Conservation (phyloP, 306 rosid genomes). For the Casuarina equisetifolia region DNA sequence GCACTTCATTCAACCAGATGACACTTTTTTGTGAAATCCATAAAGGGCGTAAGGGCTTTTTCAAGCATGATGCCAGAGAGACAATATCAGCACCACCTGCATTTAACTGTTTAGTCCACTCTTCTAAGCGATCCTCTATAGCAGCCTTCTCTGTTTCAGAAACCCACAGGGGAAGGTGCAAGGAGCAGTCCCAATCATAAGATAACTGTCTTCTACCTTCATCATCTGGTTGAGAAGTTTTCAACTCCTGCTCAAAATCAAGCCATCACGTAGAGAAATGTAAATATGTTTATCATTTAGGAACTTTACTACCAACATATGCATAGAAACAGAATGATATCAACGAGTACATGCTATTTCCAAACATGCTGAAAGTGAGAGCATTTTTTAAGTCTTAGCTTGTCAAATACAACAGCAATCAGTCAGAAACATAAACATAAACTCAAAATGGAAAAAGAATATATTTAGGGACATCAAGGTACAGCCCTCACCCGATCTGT, state of each 20-base stretch:
- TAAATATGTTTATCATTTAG: not conserved
- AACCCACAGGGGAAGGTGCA: conserved; percentile 94
- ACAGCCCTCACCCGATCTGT: conserved; percentile 39
- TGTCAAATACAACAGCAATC: not conserved
- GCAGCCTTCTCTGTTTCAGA: conserved; percentile 68
- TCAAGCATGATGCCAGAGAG: conserved; percentile 59
- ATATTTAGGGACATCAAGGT: no score
- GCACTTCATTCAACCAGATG: conserved; percentile 91
- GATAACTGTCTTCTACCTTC: conserved; percentile 16
- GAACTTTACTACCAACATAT: not conserved
- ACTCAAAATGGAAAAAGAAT: not conserved
- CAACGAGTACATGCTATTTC: not conserved
- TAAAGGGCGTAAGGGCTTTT: conserved; percentile 81
- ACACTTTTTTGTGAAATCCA: conserved; percentile 91
- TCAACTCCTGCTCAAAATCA: conserved; percentile 37
- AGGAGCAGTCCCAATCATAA: conserved; percentile 78
- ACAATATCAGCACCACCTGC: conserved; percentile 80
- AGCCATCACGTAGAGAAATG: conserved; percentile 15
- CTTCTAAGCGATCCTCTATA: conserved; percentile 65
- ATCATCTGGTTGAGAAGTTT: conserved; percentile 27
- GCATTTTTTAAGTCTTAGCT: not conserved
- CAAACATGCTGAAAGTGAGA: not conserved
- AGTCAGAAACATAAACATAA: not conserved
- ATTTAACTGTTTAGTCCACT: conserved; percentile 67
- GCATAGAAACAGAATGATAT: not conserved